Percentiles rank a stretch among this genome's conserved stretches.
Conservation (phyloP, 2,329 filamentous ascomycete species). For the Pleomassaria siparia region DNA sequence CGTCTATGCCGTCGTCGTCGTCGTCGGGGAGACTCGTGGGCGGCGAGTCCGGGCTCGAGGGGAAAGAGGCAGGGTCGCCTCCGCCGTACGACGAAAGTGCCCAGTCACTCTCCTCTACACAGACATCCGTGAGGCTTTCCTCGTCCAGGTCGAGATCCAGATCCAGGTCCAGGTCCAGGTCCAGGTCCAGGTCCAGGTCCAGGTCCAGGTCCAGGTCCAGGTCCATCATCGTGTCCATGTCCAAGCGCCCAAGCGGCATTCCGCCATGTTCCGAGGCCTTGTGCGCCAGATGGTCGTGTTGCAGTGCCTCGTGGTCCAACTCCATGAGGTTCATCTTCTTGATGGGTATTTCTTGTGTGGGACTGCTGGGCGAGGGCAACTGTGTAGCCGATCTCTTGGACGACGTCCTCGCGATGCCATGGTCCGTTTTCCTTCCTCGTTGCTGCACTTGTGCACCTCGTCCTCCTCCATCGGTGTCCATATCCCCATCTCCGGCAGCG, state of each 20-base stretch:
- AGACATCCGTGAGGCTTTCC: slow-evolving; percentile 24
- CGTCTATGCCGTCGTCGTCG: slow-evolving; percentile 20
- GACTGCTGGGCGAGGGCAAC: slow-evolving; percentile 39
- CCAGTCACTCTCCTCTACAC: slow-evolving; percentile 16
- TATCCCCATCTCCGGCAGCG: not conserved
- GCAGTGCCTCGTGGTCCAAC: slow-evolving; percentile 10
- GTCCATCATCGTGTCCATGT: too few relatives aligned
- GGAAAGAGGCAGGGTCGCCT: slow-evolving; percentile 22
- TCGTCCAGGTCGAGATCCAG: slow-evolving; percentile 11
- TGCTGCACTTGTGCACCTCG: slow-evolving; percentile 6
- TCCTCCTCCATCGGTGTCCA: slow-evolving; percentile 2
- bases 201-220: too few relatives aligned
- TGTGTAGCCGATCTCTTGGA: slow-evolving; percentile 41
- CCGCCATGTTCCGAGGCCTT: too few relatives aligned
- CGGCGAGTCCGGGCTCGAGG: slow-evolving; percentile 24
- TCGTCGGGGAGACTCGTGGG: slow-evolving; percentile 25
- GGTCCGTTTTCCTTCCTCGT: slow-evolving; percentile 28
- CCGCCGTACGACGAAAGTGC: slow-evolving; percentile 13
- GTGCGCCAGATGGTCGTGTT: too few relatives aligned
- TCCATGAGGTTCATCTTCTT: slow-evolving; percentile 40
- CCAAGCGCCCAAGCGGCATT: too few relatives aligned
- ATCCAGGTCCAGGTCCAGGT: slow-evolving; percentile 1
- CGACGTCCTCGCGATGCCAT: slow-evolving; percentile 30
- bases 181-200: not conserved
- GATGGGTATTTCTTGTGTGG: slow-evolving; percentile 34